Base-by-base conservation (phyloP, 1,284 basidiomycete species). In the Abortiporus biennis region DNA sequence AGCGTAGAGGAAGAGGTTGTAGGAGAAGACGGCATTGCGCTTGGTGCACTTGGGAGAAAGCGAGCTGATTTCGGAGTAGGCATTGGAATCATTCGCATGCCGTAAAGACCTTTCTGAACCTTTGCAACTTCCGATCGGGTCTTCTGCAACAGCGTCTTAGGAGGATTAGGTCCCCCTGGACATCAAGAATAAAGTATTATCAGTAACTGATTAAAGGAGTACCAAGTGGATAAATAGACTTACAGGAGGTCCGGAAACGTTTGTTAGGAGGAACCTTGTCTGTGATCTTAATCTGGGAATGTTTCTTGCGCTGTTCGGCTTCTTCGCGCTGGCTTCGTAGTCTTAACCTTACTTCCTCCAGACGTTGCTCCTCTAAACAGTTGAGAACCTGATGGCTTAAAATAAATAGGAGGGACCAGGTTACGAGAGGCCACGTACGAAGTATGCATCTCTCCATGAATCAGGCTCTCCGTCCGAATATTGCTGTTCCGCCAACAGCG, bases 91-190 rank as follows among this genome's bases (percentile, higher is more conserved):
- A 72, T 63, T 21, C 69, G 72, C 40, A 71, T 59, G 37, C 66
- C 65, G 54, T 76, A 84, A 51, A 82, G 62, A 23, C 72, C 73
- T 56, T 74, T 78, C 57, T 80, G 79, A 34, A 82, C 60, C 54
- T 76, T 82, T 30, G 74, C 78, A 11, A 83, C 80, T 53, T 86
- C 80, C 24, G 68, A 67, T 46, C 74, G 72, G 6, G 85, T 81
- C 64, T 85, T 87, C 64, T 88, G 81, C 50, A 89, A 78, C 9
- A 89, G 66, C 8, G 79, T 72, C 64, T 80, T 86, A 15, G 80
- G 78, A 48, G 70, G 74, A 33, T 60, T 48, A 21, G 59, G 55
- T 33, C 66, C 68, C 77, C 79, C 79, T 82, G 49, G 21, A 43
- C n/a, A 43, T 47, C 32, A 33, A 38, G 22, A 11, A 30, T 41